These are phyloP conservation scores for Inosperma sp. DNA, from an alignment of 768 basidiomycete genomes.

Conservation along the genomic window DNA sequence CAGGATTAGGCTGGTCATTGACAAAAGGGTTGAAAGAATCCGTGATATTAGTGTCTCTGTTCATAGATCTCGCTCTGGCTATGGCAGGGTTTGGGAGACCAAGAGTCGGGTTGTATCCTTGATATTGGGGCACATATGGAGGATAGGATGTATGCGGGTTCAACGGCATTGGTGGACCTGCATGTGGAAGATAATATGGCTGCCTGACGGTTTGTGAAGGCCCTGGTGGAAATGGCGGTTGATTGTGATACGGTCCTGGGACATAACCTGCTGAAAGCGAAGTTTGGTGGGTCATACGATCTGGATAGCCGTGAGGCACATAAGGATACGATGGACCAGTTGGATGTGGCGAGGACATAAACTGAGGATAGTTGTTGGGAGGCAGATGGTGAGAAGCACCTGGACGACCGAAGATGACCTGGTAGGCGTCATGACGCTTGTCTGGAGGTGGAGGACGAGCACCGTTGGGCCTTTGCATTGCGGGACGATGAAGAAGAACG, in stretches of 20 bases:
- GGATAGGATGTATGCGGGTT: constrained; percentile 23
- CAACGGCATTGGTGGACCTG: constrained; percentile 15
- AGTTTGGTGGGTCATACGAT: constrained; percentile 25
- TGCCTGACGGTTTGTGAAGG: constrained; percentile 21
- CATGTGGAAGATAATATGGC: constrained; percentile 3
- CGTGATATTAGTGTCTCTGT: constrained; percentile 37
- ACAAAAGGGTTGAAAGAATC: constrained; percentile 26
- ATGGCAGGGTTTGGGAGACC: constrained; percentile 37
- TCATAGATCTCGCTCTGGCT: constrained; percentile 48
- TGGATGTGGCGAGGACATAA: constrained; percentile 25
- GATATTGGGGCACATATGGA: constrained; percentile 25
- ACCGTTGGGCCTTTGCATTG: constrained; percentile 52
- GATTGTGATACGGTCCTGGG: too few species aligned
- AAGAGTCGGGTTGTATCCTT: constrained; percentile 27
- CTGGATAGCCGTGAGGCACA: constrained; percentile 39
- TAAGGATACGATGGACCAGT: constrained; percentile 26
- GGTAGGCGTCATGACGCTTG: constrained; percentile 78
- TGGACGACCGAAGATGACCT: constrained; percentile 83
- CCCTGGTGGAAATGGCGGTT: constrained; percentile 23
- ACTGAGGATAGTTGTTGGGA: constrained; percentile 23
- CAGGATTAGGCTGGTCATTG: constrained; percentile 47
- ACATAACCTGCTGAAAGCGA: constrained; percentile 3
- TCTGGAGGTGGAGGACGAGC: constrained; percentile 55
- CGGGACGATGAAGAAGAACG: constrained; percentile 15
- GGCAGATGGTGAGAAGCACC: constrained; percentile 46